Evolutionary conservation across 2,329 filamentous ascomycete species (phyloP).

Genomic region (Colletotrichum agaves): DNA sequence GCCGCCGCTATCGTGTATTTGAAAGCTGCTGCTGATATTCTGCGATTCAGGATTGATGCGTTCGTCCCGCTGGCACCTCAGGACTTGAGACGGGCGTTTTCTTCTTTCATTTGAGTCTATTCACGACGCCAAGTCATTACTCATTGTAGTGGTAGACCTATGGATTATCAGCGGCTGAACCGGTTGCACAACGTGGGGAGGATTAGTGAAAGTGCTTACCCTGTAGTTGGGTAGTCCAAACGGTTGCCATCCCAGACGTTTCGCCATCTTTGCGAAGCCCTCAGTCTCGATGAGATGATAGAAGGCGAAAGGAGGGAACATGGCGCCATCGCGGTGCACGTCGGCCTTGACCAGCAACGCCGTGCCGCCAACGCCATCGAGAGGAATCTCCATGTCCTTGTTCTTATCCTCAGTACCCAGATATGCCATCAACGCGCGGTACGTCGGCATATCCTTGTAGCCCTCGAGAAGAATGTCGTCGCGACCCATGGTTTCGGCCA

Average conservation of each 20-base stretch:
- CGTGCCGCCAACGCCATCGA: constrained; percentile 95
- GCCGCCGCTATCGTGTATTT: neutral
- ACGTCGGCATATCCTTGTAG: constrained; percentile 92
- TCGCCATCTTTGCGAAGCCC: constrained; percentile 97
- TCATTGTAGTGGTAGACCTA: constrained; percentile 94
- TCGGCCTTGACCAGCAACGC: constrained; percentile 95
- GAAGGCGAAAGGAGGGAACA: constrained; percentile 97
- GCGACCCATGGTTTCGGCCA: constrained; percentile 83
- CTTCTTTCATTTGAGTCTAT: neutral
- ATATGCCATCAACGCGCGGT: constrained; percentile 90
- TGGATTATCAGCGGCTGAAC: constrained; percentile 23
- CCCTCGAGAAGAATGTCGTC: constrained; percentile 96
- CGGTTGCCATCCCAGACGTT: constrained; percentile 83
- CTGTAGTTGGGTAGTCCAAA: constrained; percentile 97
- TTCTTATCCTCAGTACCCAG: constrained; percentile 71
- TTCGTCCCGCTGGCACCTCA: neutral
- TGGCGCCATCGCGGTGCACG: constrained; percentile 95
- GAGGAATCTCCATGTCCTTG: constrained; percentile 70
- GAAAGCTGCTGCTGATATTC: constrained; percentile 5
- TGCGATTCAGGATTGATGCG: neutral
- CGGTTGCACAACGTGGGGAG: neutral
- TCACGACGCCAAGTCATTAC: constrained; percentile 54
- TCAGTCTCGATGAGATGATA: constrained; percentile 98
- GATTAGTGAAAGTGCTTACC: constrained; percentile 62
- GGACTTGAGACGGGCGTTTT: neutral